These are phyloP conservation scores for Thoreauomyces humboldtii DNA, from an alignment of 192 early-diverging fungal species.

Conservation along the genomic window DNA sequence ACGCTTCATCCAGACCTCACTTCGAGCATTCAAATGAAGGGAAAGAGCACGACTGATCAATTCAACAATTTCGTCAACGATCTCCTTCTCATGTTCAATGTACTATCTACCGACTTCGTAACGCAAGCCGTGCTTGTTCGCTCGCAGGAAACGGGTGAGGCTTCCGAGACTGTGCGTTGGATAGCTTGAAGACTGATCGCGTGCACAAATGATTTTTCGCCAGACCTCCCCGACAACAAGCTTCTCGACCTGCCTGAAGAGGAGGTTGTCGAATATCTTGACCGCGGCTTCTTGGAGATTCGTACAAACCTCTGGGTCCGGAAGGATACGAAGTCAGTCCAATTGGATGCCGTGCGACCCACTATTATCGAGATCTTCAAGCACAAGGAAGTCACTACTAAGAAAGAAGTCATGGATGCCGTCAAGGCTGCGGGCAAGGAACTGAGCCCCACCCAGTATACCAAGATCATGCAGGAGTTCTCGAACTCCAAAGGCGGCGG, in stretches of 20 bases:
- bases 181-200: background rate
- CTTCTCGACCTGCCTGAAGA: background rate
- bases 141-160: slow-evolving; percentile 10
- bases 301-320: background rate
- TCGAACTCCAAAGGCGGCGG: background rate
- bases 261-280: background rate
- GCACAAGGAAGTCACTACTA: slow-evolving; percentile 12
- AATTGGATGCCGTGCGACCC: slow-evolving; percentile 17
- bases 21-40: background rate
- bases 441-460: background rate
- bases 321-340: background rate
- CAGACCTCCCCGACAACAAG: background rate
- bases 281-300: slow-evolving; percentile 1
- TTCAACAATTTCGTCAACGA: slow-evolving; percentile 7
- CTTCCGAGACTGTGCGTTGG: background rate
- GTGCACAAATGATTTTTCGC: background rate
- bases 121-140: slow-evolving; percentile 2
- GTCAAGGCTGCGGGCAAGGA: slow-evolving; percentile 14
- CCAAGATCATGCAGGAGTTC: slow-evolving; percentile 20
- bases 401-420: slow-evolving; percentile 25
- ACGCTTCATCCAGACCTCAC: background rate
- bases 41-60: slow-evolving; percentile 17
- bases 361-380: slow-evolving; percentile 23
- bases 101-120: slow-evolving; percentile 14
- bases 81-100: slow-evolving; percentile 2